phyloP scores from a whole-genome alignment of 2,329 filamentous ascomycete genomes.

The Claviceps humidiphila region DNA sequence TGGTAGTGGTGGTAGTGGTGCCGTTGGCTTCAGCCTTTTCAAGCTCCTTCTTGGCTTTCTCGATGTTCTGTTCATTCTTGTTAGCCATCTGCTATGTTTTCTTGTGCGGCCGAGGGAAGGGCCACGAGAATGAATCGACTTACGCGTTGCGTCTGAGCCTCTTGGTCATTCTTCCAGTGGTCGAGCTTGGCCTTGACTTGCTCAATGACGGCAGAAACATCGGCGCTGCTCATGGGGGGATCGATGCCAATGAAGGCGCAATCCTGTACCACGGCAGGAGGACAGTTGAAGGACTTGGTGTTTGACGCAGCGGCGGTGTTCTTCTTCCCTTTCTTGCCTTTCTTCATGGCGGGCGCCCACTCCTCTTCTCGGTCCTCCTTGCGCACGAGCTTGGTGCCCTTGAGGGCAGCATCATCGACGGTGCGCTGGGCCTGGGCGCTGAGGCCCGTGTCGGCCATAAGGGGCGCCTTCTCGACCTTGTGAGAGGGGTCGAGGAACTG shows the following conservation, averaged over 20 bases:
- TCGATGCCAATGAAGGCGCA: slow-evolving; percentile 74
- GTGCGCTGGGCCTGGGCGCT: slow-evolving; percentile 69
- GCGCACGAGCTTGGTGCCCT: slow-evolving; percentile 69
- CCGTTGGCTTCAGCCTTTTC: slow-evolving; percentile 44
- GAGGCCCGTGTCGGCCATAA: slow-evolving; percentile 56
- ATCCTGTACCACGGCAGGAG: slow-evolving; percentile 83
- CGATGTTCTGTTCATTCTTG: slow-evolving; percentile 62
- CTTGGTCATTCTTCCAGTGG: slow-evolving; percentile 85
- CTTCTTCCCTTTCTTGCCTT: slow-evolving; percentile 76
- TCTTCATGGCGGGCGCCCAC: slow-evolving; percentile 70
- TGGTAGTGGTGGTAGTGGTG: slow-evolving; percentile 28
- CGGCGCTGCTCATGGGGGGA: slow-evolving; percentile 72
- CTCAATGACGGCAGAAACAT: slow-evolving; percentile 67
- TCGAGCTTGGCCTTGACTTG: slow-evolving; percentile 87
- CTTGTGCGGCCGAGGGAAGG: neutral
- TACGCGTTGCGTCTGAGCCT: slow-evolving; percentile 80
- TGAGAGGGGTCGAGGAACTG: slow-evolving; percentile 77
- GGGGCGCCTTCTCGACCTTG: slow-evolving; percentile 51
- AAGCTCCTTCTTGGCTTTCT: slow-evolving; percentile 92
- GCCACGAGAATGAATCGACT: slow-evolving; percentile 20
- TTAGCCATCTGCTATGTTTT: neutral
- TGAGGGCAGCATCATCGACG: slow-evolving; percentile 70
- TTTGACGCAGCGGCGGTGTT: slow-evolving; percentile 33
- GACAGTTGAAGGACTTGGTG: slow-evolving; percentile 61
- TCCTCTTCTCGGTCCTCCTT: slow-evolving; percentile 84